Evolutionary conservation across 2,329 filamentous ascomycete genomes (phyloP).

Genomic region (Trichoderma sp.): DNA sequence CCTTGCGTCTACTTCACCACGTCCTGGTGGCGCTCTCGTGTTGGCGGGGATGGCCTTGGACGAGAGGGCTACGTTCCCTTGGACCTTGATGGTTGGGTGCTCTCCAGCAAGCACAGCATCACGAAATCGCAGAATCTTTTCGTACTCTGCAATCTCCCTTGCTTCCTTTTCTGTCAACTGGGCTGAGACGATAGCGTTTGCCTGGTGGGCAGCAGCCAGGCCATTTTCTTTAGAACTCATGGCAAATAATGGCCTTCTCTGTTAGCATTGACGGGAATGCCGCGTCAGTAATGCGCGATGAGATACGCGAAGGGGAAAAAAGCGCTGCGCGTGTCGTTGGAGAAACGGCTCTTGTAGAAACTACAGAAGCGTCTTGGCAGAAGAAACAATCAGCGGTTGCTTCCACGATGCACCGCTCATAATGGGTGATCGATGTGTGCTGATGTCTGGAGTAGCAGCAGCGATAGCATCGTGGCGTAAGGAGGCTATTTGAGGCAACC

Average conservation of each 20-base stretch:
- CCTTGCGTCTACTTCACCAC: conserved; percentile 29
- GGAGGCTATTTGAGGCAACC: not conserved
- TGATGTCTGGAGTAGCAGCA: conserved; percentile 7
- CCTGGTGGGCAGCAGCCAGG: conserved; percentile 30
- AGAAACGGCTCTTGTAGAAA: conserved; percentile 2
- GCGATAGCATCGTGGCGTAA: not conserved
- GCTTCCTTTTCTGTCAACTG: conserved; percentile 51
- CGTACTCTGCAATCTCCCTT: conserved; percentile 69
- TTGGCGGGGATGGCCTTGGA: conserved; percentile 26
- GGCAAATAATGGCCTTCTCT: not conserved
- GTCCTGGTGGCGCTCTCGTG: conserved; percentile 26
- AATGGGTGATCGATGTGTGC: conserved; percentile 13
- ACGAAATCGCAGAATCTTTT: conserved; percentile 78
- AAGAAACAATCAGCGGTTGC: conserved; percentile 6
- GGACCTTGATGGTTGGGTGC: conserved; percentile 65
- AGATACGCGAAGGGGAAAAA: conserved; percentile 2
- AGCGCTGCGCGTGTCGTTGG: not conserved
- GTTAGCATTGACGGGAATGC: conserved; percentile 6
- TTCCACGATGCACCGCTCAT: not conserved
- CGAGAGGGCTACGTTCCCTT: conserved; percentile 45
- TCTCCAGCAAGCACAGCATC: conserved; percentile 80
- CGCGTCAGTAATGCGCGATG: conserved; percentile 10
- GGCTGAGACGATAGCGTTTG: conserved; percentile 33
- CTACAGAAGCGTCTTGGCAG: conserved; percentile 1
- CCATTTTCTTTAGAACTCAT: conserved; percentile 38